A percentile compares a stretch with the other conserved stretches of the same genome.
These are phyloP conservation scores for Ramaria rubella DNA, from an alignment of 768 basidiomycete species.

Conservation along the genomic window DNA sequence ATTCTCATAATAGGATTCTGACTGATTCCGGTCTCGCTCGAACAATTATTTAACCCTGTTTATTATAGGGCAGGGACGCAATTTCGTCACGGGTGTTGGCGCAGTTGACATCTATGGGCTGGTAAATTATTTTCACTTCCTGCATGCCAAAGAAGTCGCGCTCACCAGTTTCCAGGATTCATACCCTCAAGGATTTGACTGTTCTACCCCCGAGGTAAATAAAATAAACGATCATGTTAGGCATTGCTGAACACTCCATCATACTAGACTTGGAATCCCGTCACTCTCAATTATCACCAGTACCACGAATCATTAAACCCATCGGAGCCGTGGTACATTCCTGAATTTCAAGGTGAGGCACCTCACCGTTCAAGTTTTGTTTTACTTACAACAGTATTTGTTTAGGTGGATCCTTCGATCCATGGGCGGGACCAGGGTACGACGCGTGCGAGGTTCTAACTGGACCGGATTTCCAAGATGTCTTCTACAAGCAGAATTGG, in stretches of 20 bases:
- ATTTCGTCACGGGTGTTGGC: constrained; percentile 70
- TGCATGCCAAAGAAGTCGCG: constrained; percentile 25
- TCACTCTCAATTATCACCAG: constrained; percentile 54
- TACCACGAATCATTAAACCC: constrained; percentile 51
- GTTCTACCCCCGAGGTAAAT: constrained; percentile 56
- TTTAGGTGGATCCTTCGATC: constrained; percentile 74
- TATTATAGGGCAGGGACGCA: no score
- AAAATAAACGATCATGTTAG: background rate
- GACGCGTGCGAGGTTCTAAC: constrained; percentile 58
- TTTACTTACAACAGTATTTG: constrained; percentile 35
- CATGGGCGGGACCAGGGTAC: constrained; percentile 59
- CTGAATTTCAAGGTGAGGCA: constrained; percentile 33
- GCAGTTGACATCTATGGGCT: constrained; percentile 68
- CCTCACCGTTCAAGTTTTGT: background rate
- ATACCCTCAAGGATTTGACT: constrained; percentile 78
- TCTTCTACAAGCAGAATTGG: constrained; percentile 74
- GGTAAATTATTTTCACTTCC: constrained; percentile 2
- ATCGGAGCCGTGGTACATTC: constrained; percentile 61
- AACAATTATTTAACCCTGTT: no score
- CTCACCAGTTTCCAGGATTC: constrained; percentile 43
- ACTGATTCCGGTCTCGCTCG: no score
- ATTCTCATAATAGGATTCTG: no score
- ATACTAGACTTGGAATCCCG: constrained; percentile 45
- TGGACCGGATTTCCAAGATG: constrained; percentile 67
- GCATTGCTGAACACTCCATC: background rate